Conservation (phyloP, 257 asterid genomes). For the Eustoma russellianum region DNA sequence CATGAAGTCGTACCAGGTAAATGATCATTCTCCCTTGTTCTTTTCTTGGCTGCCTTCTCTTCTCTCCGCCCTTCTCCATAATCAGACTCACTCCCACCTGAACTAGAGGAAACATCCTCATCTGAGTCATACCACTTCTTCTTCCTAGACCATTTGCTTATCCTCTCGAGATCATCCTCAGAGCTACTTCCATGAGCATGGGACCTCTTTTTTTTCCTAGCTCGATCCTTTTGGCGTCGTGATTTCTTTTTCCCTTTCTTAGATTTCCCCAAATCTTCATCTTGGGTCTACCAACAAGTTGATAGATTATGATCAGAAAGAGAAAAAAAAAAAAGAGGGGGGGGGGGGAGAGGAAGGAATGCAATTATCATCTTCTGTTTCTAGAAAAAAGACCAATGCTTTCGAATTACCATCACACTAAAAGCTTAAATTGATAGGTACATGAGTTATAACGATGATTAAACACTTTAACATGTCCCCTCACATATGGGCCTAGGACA, state of each 20-base stretch:
- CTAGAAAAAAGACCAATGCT: too few species aligned
- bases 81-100: constrained; percentile 14
- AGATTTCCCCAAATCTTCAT: constrained; percentile 25
- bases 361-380: too few species aligned
- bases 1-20: too few species aligned
- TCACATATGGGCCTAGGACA: too few species aligned
- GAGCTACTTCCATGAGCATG: constrained; percentile 41
- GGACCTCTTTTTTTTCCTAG: constrained; percentile 32
- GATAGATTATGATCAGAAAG: not conserved
- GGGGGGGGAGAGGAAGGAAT: too few species aligned
- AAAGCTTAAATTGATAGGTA: too few species aligned
- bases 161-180: constrained; percentile 54
- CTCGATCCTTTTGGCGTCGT: constrained; percentile 31
- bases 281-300: constrained; percentile 4
- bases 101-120: constrained; percentile 49
- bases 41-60: too few species aligned
- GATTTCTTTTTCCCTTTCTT: constrained; percentile 38
- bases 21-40: too few species aligned
- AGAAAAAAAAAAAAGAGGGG: not conserved
- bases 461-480: too few species aligned
- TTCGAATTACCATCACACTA: too few species aligned
- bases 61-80: too few species aligned
- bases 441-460: too few species aligned
- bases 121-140: constrained; percentile 80
- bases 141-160: constrained; percentile 47